phyloP scores from a whole-genome alignment of 2,329 filamentous ascomycete genomes.

The Didymellaceae sp. region DNA sequence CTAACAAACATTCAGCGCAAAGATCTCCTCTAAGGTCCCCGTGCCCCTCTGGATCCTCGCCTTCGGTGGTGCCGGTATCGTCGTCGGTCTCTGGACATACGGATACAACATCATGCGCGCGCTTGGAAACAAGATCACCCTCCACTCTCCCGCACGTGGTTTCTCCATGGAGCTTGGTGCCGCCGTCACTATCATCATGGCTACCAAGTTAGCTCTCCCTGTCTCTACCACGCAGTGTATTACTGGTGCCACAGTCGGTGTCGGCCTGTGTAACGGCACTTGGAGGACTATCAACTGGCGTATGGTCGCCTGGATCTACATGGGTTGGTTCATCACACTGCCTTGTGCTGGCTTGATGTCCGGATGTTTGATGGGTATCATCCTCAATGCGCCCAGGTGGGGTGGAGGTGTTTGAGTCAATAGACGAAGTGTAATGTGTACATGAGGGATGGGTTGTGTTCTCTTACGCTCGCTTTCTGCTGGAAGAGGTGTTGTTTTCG shows the following conservation, averaged over 20 bases:
- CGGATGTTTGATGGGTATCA: constrained; percentile 67
- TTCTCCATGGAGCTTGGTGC: constrained; percentile 52
- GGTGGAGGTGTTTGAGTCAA: constrained; percentile 26
- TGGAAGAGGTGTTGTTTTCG: background rate
- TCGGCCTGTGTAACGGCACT: constrained; percentile 42
- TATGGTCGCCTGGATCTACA: constrained; percentile 51
- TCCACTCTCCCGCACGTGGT: constrained; percentile 67
- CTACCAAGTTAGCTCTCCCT: constrained; percentile 64
- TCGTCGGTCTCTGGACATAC: constrained; percentile 66
- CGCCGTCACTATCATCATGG: constrained; percentile 68
- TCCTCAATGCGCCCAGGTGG: constrained; percentile 64
- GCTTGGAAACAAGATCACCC: constrained; percentile 67
- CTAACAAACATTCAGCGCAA: constrained; percentile 10
- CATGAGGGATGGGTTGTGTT: background rate
- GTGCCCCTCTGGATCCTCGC: constrained; percentile 67
- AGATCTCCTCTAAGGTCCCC: constrained; percentile 55
- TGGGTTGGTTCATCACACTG: constrained; percentile 55
- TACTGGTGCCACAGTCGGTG: constrained; percentile 42
- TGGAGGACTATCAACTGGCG: constrained; percentile 54
- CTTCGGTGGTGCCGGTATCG: constrained; percentile 58
- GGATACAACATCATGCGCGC: constrained; percentile 71
- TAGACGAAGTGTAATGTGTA: background rate
- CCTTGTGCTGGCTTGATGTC: constrained; percentile 57
- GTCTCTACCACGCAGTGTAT: constrained; percentile 66
- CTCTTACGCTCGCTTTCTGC: background rate